Conservation (phyloP, 2,329 filamentous ascomycete genomes). For the Cladorrhinum sp. region DNA sequence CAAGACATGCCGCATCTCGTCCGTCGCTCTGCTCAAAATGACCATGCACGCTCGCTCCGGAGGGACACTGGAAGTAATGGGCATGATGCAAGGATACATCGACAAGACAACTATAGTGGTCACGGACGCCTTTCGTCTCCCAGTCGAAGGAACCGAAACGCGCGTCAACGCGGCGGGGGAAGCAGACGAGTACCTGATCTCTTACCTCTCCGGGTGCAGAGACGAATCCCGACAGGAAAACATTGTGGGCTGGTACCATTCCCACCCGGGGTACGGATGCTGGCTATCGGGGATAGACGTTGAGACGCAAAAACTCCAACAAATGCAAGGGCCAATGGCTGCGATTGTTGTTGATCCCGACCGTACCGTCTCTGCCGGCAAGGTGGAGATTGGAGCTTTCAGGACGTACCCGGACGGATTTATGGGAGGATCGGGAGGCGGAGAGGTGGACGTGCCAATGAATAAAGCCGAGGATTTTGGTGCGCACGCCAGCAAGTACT, state of each 20-base stretch:
- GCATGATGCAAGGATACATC: slow-evolving; percentile 94
- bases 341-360: slow-evolving; percentile 97
- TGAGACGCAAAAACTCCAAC: slow-evolving; percentile 81
- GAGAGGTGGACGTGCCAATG: slow-evolving; percentile 75
- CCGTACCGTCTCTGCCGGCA: slow-evolving; percentile 88
- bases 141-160: slow-evolving; percentile 97
- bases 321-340: slow-evolving; percentile 84
- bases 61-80: slow-evolving; percentile 92
- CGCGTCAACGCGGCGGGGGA: slow-evolving; percentile 94
- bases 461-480: slow-evolving; percentile 95
- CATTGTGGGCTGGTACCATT: slow-evolving; percentile 97
- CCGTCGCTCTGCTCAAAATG: slow-evolving; percentile 95
- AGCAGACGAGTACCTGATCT: slow-evolving; percentile 94
- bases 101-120: slow-evolving; percentile 82
- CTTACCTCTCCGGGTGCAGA: slow-evolving; percentile 73
- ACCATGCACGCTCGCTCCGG: slow-evolving; percentile 98
- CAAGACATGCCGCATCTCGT: slow-evolving; percentile 88
- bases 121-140: slow-evolving; percentile 88
- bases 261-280: slow-evolving; percentile 95
- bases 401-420: slow-evolving; percentile 78
- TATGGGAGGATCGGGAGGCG: slow-evolving; percentile 46
- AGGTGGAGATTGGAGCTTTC: slow-evolving; percentile 97
- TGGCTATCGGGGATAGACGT: slow-evolving; percentile 98
- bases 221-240: slow-evolving; percentile 81
- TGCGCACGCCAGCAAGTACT: slow-evolving; percentile 86